A percentile compares a stretch with the other conserved stretches of the same genome.
Evolutionary conservation across 2,329 filamentous ascomycete species (phyloP).

Genomic region (Aspergillus luchuensis): DNA sequence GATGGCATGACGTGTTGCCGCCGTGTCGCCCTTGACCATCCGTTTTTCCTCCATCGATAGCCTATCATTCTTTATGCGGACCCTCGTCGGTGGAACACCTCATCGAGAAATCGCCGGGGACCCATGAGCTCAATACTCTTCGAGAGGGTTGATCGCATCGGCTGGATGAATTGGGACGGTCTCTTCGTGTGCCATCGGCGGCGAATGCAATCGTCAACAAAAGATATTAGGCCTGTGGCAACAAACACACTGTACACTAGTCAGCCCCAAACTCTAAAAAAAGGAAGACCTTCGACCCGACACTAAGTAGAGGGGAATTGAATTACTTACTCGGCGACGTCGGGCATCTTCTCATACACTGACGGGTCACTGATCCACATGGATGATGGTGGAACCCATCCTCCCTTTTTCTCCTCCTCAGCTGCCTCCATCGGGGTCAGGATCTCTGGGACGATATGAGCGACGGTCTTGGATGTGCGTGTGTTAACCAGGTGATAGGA

Average conservation of each 20-base stretch:
- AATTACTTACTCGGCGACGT: constrained; percentile 79
- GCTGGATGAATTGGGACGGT: constrained; percentile 54
- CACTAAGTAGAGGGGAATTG: background rate
- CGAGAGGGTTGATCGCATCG: constrained; percentile 54
- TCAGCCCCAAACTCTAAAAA: constrained; percentile 14
- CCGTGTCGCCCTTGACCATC: background rate
- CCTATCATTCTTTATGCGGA: constrained; percentile 30
- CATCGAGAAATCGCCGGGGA: constrained; percentile 64
- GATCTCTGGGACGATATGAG: constrained; percentile 81
- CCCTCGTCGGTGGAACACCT: constrained; percentile 60
- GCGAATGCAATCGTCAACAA: constrained; percentile 91
- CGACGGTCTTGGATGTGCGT: constrained; percentile 66
- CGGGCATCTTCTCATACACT: constrained; percentile 69
- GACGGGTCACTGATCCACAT: constrained; percentile 83
- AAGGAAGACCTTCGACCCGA: background rate
- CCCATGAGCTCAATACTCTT: constrained; percentile 64
- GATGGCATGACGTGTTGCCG: constrained; percentile 3
- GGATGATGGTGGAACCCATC: constrained; percentile 87
- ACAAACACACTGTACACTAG: constrained; percentile 70
- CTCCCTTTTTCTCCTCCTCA: constrained; percentile 75
- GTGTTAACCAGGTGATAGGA: constrained; percentile 79
- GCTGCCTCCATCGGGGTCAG: constrained; percentile 69
- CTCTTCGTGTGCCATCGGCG: constrained; percentile 67
- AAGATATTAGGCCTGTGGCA: constrained; percentile 81
- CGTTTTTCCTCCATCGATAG: background rate